phyloP scores from a whole-genome alignment of 257 asterid species.

The Gentiana dahurica region DNA sequence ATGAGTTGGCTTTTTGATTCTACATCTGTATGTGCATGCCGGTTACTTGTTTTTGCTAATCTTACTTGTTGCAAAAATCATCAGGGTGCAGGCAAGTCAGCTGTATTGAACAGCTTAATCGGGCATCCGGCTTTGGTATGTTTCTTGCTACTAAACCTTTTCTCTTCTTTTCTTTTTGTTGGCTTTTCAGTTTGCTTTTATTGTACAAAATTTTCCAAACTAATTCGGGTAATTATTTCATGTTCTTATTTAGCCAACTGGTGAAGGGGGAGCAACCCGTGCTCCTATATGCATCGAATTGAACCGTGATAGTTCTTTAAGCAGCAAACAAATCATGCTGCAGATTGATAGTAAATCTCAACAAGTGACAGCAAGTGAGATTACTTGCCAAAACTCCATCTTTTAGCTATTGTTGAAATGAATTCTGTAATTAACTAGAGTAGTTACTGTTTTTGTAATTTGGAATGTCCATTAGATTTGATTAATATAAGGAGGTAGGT shows the following conservation, averaged over 20 bases:
- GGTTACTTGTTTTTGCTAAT: not conserved
- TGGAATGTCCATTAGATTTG: too few species aligned
- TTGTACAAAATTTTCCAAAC: not conserved
- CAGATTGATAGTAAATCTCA: constrained; percentile 95
- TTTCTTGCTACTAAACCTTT: constrained; percentile 5
- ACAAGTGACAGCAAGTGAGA: constrained; percentile 74
- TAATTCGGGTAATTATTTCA: not conserved
- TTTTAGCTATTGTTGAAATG: too few species aligned
- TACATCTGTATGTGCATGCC: not conserved
- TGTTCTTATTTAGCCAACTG: constrained; percentile 66
- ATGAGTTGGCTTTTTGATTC: not conserved
- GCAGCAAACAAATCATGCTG: constrained; percentile 75
- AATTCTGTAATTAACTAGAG: too few species aligned
- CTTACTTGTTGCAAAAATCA: not conserved
- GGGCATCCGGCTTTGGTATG: constrained; percentile 98
- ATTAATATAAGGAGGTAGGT: too few species aligned
- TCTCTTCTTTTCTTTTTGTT: not conserved
- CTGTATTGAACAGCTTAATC: constrained; percentile 87
- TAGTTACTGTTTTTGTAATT: too few species aligned
- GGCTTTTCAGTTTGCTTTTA: not conserved
- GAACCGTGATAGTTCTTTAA: constrained; percentile 67
- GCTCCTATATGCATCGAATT: constrained; percentile 94
- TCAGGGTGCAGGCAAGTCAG: constrained; percentile 99
- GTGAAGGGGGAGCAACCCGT: constrained; percentile 99
- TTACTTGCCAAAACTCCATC: not conserved